Evolutionary conservation across 2,329 filamentous ascomycete species (phyloP).

Genomic region (Thielaviopsis euricoi): DNA sequence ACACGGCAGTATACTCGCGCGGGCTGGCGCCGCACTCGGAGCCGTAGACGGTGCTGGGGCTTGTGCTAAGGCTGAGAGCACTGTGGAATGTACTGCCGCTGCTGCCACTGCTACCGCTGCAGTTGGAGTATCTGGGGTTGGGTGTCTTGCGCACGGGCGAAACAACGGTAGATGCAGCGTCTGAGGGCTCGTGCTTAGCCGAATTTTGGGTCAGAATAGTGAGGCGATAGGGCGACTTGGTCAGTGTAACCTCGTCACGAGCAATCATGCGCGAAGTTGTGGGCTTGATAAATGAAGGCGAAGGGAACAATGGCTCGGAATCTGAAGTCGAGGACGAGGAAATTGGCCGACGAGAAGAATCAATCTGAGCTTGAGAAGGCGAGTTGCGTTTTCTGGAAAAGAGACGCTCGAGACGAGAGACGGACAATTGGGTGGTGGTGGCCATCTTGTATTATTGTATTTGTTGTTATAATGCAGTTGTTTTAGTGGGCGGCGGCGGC

Average conservation of each 20-base stretch:
- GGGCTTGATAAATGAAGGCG: slow-evolving; percentile 39
- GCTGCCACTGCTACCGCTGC: slow-evolving; percentile 6
- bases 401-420: slow-evolving; percentile 29
- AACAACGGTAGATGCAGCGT: slow-evolving; percentile 9
- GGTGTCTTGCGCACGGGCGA: slow-evolving; percentile 9
- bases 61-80: slow-evolving; percentile 6
- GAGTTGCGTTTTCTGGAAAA: slow-evolving; percentile 28
- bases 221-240: slow-evolving; percentile 16
- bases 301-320: slow-evolving; percentile 27
- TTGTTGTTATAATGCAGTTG: slow-evolving; percentile 4
- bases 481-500: no score
- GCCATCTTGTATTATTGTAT: neutral
- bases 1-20: neutral
- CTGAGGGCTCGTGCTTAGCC: neutral
- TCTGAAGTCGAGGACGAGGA: neutral
- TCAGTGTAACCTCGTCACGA: slow-evolving; percentile 28
- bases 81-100: slow-evolving; percentile 5
- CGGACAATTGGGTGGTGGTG: slow-evolving; percentile 6
- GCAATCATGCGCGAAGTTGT: slow-evolving; percentile 38
- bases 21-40: neutral
- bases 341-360: neutral
- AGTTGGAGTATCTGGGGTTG: slow-evolving; percentile 8
- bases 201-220: neutral
- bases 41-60: slow-evolving; percentile 8
- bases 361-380: slow-evolving; percentile 11